These are phyloP conservation scores for Citrullus amarus DNA, from an alignment of 306 rosid species.

Conservation along the genomic window DNA sequence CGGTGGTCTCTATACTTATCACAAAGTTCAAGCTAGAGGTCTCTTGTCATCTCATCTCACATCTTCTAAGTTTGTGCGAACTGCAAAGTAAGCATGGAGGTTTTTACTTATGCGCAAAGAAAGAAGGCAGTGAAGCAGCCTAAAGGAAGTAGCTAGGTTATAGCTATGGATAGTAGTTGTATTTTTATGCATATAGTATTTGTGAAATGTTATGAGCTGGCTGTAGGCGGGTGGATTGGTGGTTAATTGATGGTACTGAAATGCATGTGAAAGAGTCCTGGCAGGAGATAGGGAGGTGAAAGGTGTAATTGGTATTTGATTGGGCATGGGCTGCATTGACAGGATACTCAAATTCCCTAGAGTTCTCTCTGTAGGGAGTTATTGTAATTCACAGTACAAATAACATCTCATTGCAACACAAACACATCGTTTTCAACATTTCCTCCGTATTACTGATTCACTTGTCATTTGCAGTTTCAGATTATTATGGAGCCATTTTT, in stretches of 20 bases:
- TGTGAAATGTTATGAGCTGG: background rate
- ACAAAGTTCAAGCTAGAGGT: background rate
- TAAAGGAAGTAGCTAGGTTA: background rate
- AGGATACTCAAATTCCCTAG: background rate
- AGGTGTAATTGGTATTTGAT: background rate
- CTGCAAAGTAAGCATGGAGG: background rate
- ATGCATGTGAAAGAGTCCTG: background rate
- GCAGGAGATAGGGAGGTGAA: background rate
- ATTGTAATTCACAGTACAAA: background rate
- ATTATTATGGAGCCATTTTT: conserved; percentile 74
- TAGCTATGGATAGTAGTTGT: background rate
- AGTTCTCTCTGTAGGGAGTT: background rate
- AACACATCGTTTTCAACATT: background rate
- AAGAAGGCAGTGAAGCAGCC: background rate
- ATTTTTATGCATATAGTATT: background rate
- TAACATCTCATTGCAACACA: background rate
- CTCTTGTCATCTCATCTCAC: background rate
- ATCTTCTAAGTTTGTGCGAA: background rate
- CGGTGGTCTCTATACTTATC: background rate
- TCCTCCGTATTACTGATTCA: background rate
- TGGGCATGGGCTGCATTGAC: background rate
- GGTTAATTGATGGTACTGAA: background rate
- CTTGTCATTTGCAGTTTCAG: conserved; percentile 56
- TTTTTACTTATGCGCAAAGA: background rate
- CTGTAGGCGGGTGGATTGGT: background rate